Percentiles rank a stretch among this genome's conserved stretches.
phyloP scores from a whole-genome alignment of 352 stramenopile species.

The Pelagophyceae sp. region DNA sequence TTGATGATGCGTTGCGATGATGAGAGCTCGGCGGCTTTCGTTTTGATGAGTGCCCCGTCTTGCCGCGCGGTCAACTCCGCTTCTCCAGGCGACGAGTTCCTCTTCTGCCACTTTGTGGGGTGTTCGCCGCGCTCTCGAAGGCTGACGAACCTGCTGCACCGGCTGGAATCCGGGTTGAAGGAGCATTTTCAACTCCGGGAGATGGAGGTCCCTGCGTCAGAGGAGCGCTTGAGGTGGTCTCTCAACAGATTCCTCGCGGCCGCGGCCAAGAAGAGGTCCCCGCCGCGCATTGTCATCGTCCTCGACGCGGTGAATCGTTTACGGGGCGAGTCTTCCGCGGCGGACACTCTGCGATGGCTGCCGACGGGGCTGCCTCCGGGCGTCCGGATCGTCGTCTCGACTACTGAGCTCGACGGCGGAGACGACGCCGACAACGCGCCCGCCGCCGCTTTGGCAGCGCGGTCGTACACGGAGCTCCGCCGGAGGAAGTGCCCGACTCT shows the following conservation, averaged over 20 bases:
- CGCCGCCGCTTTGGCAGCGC: constrained; percentile 5
- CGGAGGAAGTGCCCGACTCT: constrained; percentile 34
- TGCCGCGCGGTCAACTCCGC: constrained; percentile 28
- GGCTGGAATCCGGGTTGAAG: constrained; percentile 39
- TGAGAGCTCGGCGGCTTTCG: too few relatives aligned
- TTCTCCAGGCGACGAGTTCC: constrained; percentile 46
- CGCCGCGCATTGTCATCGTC: constrained; percentile 40
- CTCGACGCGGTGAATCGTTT: constrained; percentile 41
- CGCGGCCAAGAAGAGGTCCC: constrained; percentile 38
- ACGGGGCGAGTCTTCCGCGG: constrained; percentile 27
- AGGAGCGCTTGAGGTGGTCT: constrained; percentile 40
- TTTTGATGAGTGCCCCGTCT: background rate
- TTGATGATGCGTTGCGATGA: background rate
- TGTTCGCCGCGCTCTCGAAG: constrained; percentile 35
- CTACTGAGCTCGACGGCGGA: constrained; percentile 28
- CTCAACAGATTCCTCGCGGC: constrained; percentile 45
- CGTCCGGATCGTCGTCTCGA: constrained; percentile 45
- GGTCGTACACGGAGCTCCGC: constrained; percentile 37
- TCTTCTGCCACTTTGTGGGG: constrained; percentile 49
- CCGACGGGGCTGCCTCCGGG: constrained; percentile 41
- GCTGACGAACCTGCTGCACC: constrained; percentile 40
- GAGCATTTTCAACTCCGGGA: constrained; percentile 47
- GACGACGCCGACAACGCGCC: background rate
- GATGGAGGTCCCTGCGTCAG: constrained; percentile 45
- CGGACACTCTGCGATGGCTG: constrained; percentile 45